Conservation (phyloP, 1,139 yeast genomes). For the Ogataea hybrid region DNA sequence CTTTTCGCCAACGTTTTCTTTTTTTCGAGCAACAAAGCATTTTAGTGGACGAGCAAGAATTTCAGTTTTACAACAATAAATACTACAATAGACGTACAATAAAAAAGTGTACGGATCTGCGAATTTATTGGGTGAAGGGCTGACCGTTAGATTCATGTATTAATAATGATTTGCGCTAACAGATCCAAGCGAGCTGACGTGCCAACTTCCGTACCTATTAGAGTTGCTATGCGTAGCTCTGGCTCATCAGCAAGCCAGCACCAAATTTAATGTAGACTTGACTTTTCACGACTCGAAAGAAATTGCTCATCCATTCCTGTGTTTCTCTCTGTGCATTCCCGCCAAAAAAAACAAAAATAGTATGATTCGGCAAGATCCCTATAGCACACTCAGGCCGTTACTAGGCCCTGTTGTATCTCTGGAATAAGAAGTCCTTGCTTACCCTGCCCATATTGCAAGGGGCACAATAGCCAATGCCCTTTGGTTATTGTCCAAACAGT, state of each 20-base stretch:
- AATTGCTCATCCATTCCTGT: not conserved
- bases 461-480: not conserved
- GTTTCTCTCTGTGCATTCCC: not conserved
- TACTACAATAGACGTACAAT: conserved; percentile 1
- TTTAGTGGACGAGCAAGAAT: conserved; percentile 9
- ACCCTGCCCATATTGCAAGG: not conserved
- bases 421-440: not conserved
- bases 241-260: too few relatives aligned
- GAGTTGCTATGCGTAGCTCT: too few relatives aligned
- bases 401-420: too few relatives aligned
- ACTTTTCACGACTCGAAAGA: not conserved
- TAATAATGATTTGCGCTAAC: not conserved
- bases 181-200: not conserved
- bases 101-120: not conserved
- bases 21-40: conserved; percentile 10
- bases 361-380: not conserved
- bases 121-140: not conserved
- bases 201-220: too few relatives aligned
- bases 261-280: too few relatives aligned
- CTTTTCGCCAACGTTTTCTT: conserved; percentile 11
- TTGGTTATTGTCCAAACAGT: not conserved
- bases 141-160: conserved; percentile 1
- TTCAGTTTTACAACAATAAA: conserved; percentile 1
- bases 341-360: not conserved
- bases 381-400: too few relatives aligned